A percentile compares a stretch with the other conserved stretches of the same genome.
phyloP scores from a whole-genome alignment of 176 grass and related monocot genomes.

The Bromus sterilis region DNA sequence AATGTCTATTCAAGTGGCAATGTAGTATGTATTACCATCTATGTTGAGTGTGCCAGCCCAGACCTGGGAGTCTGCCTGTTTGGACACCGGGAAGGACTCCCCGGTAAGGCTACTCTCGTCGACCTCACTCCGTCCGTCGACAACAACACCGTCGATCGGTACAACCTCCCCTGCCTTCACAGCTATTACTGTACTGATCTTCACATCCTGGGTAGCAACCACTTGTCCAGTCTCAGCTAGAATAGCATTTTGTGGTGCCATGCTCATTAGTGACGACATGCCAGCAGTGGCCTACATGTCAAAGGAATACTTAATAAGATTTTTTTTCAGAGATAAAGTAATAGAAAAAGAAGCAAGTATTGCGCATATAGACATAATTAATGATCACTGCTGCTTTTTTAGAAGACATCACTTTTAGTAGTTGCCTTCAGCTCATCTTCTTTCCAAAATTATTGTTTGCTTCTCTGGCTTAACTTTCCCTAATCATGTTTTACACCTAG shows the following conservation, averaged over 20 bases:
- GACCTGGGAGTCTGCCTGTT: conserved; percentile 71
- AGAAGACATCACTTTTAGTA: neutral
- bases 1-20: neutral
- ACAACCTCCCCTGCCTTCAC: conserved; percentile 87
- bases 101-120: conserved; percentile 84
- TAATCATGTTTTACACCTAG: conserved; percentile 7
- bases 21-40: conserved; percentile 45
- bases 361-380: neutral
- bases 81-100: conserved; percentile 79
- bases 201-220: conserved; percentile 67
- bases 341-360: neutral
- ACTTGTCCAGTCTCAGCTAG: conserved; percentile 64
- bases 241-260: conserved; percentile 86
- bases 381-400: neutral
- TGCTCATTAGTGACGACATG: conserved; percentile 88
- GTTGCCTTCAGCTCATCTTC: neutral
- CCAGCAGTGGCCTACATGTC: conserved; percentile 59
- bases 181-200: conserved; percentile 58
- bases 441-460: neutral
- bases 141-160: conserved; percentile 80
- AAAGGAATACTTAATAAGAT: neutral
- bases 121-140: conserved; percentile 72
- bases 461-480: neutral
- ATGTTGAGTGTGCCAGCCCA: conserved; percentile 96
- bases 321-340: neutral